Conservation (phyloP, 1,284 basidiomycete species). For the Pterula multifida region DNA sequence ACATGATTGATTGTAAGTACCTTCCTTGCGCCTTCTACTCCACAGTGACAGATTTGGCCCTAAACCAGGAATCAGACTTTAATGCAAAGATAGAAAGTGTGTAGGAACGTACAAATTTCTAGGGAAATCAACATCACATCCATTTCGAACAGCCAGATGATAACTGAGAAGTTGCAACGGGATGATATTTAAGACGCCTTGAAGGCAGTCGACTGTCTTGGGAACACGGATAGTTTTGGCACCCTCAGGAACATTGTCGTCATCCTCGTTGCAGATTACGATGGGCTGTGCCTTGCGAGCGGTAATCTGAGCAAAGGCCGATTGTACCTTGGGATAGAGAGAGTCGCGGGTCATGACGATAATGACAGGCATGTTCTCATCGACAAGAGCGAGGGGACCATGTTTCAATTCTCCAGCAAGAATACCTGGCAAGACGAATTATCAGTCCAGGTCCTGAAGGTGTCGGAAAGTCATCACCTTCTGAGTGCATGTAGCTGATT, state of each 20-base stretch:
- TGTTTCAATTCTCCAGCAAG: slow-evolving; percentile 98
- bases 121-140: slow-evolving; percentile 98
- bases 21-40: too few relatives aligned
- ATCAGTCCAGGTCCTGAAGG: slow-evolving; percentile 47
- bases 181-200: slow-evolving; percentile 94
- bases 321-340: slow-evolving; percentile 96
- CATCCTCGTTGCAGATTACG: slow-evolving; percentile 93
- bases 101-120: slow-evolving; percentile 62
- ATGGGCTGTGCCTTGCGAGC: slow-evolving; percentile 95
- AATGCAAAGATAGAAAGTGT: slow-evolving; percentile 3
- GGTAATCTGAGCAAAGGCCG: slow-evolving; percentile 91
- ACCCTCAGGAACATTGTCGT: slow-evolving; percentile 66
- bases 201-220: slow-evolving; percentile 88
- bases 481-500: slow-evolving; percentile 89
- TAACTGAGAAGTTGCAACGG: slow-evolving; percentile 95
- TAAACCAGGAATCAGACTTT: slow-evolving; percentile 18
- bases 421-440: slow-evolving; percentile 41
- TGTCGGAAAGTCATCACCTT: slow-evolving; percentile 39
- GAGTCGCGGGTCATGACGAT: slow-evolving; percentile 99
- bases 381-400: slow-evolving; percentile 92
- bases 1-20: slow-evolving; percentile 1
- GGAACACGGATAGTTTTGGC: slow-evolving; percentile 89
- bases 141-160: slow-evolving; percentile 91
- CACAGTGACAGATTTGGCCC: slow-evolving; percentile 76
- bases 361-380: slow-evolving; percentile 97